Evolutionary conservation across 179 eudicot genomes (phyloP), one percentile per base, ranked within the genome.

Genomic region (Gypsophila paniculata): DNA sequence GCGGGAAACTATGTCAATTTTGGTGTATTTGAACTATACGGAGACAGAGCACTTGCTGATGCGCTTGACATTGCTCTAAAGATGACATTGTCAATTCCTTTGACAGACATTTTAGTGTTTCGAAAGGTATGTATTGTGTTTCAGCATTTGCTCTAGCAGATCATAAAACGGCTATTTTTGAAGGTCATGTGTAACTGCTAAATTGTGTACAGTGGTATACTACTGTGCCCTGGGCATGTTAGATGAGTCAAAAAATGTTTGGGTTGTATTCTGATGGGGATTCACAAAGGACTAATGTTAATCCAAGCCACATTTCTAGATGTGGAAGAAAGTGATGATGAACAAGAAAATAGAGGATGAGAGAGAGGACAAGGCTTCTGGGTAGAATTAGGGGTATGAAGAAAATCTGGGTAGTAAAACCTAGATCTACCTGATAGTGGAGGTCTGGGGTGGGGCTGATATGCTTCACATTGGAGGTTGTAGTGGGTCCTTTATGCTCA

Each of bases 11-110:
- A 90, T 79, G 91, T 85, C 74, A 90, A 90, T 81, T 90, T 90
- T 76, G 96, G 96, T 18, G 96, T 90, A 63, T 90, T 90, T 82
- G 91, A 90, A 77, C 88, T 90, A n/a, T 88, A 90, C 77, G 96
- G 96, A 13, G 96, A 90, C 78, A 84, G 93, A 82, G 96, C 93
- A 34, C 93, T 90, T 59, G 90, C 91, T 34, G 96, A 90, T 85
- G 93, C 85, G 49, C 87, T 88, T 70, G 91, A 88, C 74, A 87
- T 88, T 77, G 83, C 90, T 63, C 73, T 90, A 73, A 90, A 88
- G 87, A 86, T 90, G 96, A 83, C 87, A 25, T 73, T 90, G 58
- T 86, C 93, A 23, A 82, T 90, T 71, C 93, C 96, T 15, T 71
- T 88, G 77, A 87, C 88, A 18, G 96, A 90, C 76, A 85, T 90